Evolutionary conservation across 2,329 filamentous ascomycete genomes (phyloP).

Genomic region (Cadophora sp.): DNA sequence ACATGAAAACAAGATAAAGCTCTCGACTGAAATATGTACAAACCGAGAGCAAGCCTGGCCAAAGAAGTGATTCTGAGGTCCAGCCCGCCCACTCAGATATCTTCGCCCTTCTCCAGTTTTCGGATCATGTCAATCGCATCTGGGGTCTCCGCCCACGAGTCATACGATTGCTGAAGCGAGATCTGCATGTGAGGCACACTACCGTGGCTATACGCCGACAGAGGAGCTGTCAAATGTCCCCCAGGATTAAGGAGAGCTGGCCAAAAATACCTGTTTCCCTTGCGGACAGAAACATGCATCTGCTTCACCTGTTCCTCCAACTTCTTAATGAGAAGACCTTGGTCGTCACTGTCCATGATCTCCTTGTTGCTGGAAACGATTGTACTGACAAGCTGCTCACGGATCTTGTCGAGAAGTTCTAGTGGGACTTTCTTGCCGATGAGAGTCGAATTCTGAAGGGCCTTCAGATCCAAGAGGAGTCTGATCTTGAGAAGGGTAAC

Average conservation of each 20-base stretch:
- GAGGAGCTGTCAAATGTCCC: slow-evolving; percentile 33
- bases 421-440: slow-evolving; percentile 34
- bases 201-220: slow-evolving; percentile 33
- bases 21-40: too few species aligned
- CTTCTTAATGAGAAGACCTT: slow-evolving; percentile 30
- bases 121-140: slow-evolving; percentile 40
- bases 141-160: slow-evolving; percentile 40
- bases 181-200: slow-evolving; percentile 39
- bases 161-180: slow-evolving; percentile 38
- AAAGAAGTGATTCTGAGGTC: too few species aligned
- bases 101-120: slow-evolving; percentile 19
- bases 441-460: slow-evolving; percentile 37
- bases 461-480: slow-evolving; percentile 45
- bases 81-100: background rate
- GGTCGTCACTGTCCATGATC: slow-evolving; percentile 32
- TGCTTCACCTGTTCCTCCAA: slow-evolving; percentile 40
- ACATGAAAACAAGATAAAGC: too few species aligned
- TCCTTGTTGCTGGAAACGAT: slow-evolving; percentile 36
- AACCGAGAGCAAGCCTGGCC: too few species aligned
- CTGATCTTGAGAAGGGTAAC: slow-evolving; percentile 49
- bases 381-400: slow-evolving; percentile 34
- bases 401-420: slow-evolving; percentile 43
- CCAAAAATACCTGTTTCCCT: slow-evolving; percentile 42
- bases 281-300: slow-evolving; percentile 36
- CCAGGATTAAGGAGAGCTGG: slow-evolving; percentile 38